Percentiles rank a stretch among this genome's conserved stretches.
Conservation (phyloP, 352 stramenopile species). For the Chrysophaeum taylorii region DNA sequence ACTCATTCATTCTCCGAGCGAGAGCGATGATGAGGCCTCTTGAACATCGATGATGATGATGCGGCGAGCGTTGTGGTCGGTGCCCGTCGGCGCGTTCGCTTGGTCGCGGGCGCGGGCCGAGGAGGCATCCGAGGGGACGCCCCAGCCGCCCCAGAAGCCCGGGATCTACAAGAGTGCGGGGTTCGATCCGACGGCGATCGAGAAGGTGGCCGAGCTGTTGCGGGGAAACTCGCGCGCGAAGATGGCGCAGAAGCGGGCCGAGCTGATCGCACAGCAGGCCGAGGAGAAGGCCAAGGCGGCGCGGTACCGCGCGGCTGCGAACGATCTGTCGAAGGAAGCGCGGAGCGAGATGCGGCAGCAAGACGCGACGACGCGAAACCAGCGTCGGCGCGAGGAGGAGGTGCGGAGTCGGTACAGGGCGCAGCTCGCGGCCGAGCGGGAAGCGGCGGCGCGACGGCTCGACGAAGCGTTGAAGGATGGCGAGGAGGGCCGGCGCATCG, state of each 20-base stretch:
- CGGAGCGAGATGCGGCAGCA: too few relatives aligned
- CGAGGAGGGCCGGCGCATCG: constrained; percentile 68
- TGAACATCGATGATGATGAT: too few relatives aligned
- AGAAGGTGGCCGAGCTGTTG: constrained; percentile 59
- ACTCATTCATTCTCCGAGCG: too few relatives aligned
- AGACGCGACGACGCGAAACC: too few relatives aligned
- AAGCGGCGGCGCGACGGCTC: not conserved
- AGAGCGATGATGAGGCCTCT: too few relatives aligned
- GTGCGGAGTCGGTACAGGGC: constrained; percentile 72
- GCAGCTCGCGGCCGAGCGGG: constrained; percentile 41
- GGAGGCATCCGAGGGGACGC: constrained; percentile 43
- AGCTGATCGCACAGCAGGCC: not conserved
- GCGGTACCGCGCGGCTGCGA: not conserved
- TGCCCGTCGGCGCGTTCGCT: too few relatives aligned
- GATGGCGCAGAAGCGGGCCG: not conserved
- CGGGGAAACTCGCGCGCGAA: not conserved
- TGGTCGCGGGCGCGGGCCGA: not conserved
- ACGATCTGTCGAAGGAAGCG: not conserved
- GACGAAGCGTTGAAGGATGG: constrained; percentile 64
- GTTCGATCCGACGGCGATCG: constrained; percentile 70
- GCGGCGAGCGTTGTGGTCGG: too few relatives aligned
- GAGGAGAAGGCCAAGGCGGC: not conserved
- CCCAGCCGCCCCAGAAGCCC: constrained; percentile 61
- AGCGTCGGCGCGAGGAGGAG: constrained; percentile 23
- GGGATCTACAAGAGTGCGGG: constrained; percentile 71